Base-by-base conservation (phyloP, 495 filamentous ascomycete species). In the Trichoderma reesei region DNA sequence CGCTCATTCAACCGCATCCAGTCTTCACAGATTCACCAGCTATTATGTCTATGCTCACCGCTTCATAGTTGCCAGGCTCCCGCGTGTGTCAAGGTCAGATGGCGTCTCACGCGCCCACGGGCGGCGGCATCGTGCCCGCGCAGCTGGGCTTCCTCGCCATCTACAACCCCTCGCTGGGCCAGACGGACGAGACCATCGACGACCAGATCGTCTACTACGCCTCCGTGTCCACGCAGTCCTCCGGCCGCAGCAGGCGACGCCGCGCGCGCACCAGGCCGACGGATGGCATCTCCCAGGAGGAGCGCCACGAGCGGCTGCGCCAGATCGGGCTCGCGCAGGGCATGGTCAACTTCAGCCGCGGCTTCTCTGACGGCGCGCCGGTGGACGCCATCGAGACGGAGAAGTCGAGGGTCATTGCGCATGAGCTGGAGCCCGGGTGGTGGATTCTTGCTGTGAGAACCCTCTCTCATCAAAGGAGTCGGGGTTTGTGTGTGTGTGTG, bases 261-360 rank as follows among this genome's bases (percentile, higher is more conserved):
- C 72, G 73, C 46, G 61, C 61, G 1, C 61, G 61, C 41, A 18
- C 39, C 2, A 78, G 68, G 71, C 72, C 65, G 42, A 78, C 63
- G 7, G 71, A 75, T 13, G 76, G 71, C 51, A 66, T 80, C 5
- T 75, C 75, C 18, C 80, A 81, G 46, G 84, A 89, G 68, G 81
- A 89, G 62, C 82, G 80, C 65, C 96, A 98, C 72, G 88, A 93
- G 76, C 87, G 83, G 67, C 74, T 98, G 69, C 84, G 95, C 66
- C 91, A 96, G 76, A 90, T 98, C 72, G 94, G 94, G n/a, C 83
- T 98, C 67, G 95, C 94, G 62, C 94, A 99, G 79, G 94, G 92
- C 63, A 96, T 98, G 85, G 90, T 96, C 65, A 88, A 88, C 73
- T 98, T 99, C 76, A 89, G 90, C 67, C 89, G 87, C 67, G 89